phyloP scores from a whole-genome alignment of 441 rosid species.

The Erodium moschatum region DNA sequence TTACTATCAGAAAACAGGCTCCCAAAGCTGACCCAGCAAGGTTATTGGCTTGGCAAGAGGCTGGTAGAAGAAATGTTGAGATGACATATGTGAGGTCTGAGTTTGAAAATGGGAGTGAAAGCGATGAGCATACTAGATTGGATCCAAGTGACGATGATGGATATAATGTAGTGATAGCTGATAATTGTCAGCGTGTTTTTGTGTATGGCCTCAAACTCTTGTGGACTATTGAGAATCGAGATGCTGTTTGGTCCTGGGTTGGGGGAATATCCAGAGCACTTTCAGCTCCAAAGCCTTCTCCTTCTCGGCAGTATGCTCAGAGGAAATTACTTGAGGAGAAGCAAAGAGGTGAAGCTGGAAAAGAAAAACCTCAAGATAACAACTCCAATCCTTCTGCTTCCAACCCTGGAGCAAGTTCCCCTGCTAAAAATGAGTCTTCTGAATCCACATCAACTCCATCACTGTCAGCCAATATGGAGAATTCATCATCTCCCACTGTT shows the following conservation, averaged over 20 bases:
- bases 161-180: conserved; percentile 88
- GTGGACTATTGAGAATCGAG: conserved; percentile 85
- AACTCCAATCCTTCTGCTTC: conserved; percentile 2
- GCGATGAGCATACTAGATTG: conserved; percentile 77
- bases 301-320: conserved; percentile 87
- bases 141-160: conserved; percentile 98
- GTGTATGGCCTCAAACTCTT: conserved; percentile 92
- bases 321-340: conserved; percentile 73
- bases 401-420: conserved; percentile 34
- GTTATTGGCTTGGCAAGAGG: conserved; percentile 96
- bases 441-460: conserved; percentile 42
- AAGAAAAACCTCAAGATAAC: conserved; percentile 29
- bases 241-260: conserved; percentile 96
- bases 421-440: conserved; percentile 39
- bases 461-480: conserved; percentile 38
- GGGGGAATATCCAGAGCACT: conserved; percentile 91
- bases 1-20: conserved; percentile 92
- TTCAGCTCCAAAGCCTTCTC: conserved; percentile 85
- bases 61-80: conserved; percentile 92
- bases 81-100: conserved; percentile 89
- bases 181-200: conserved; percentile 90
- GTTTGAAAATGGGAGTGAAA: conserved; percentile 93
- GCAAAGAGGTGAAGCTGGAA: conserved; percentile 34
- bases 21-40: conserved; percentile 87
- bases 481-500: conserved; percentile 36